Evolutionary conservation across 2,329 filamentous ascomycete species (phyloP), one percentile per base, ranked within the genome.

Genomic region (Xylaria sp.): DNA sequence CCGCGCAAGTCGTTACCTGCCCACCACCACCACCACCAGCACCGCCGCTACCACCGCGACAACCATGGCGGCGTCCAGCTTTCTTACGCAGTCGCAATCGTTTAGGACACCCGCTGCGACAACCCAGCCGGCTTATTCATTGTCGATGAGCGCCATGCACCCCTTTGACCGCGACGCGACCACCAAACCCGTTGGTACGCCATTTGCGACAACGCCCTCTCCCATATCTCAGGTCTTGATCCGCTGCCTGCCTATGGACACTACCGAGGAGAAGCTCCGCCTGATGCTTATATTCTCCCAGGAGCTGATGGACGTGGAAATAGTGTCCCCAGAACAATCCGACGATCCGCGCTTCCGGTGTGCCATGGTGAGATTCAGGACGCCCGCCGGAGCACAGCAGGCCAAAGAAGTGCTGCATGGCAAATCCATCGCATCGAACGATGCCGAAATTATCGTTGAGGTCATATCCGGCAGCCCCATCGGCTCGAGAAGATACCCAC

Each of bases 211-310:
- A 51, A 67, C 72, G 16, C 59, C 71, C n/a, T 43, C 72, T 49
- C 45, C 73, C 44, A 66, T 71, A 47, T 69, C 74, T 62, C 65
- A 76, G 19, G 73, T 84, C 34, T 66, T 83, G 43, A 81, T 86
- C 55, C 79, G 80, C 48, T 76, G 78, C 58, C 73, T 87, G 11
- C 82, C 83, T 1, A 58, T 74, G 45, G 79, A 80, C 61, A 82
- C 78, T 2, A 78, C 78, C 1, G 78, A 83, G 46, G 78, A 84
- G 46, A 76, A 76, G 20, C 63, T 87, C 47, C 74, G 78, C 43
- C 69, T 82, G 24, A 85, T 86, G 82, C 74, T 83, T 29, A 73
- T 84, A 39, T 85, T 82, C 71, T 83, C 80, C 47, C 76, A 85
- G 61, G 82, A 85, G 37, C 71, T 84, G 11, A 66, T 76, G 37